phyloP scores from a whole-genome alignment of 306 rosid species.

The Castanea sativa region DNA sequence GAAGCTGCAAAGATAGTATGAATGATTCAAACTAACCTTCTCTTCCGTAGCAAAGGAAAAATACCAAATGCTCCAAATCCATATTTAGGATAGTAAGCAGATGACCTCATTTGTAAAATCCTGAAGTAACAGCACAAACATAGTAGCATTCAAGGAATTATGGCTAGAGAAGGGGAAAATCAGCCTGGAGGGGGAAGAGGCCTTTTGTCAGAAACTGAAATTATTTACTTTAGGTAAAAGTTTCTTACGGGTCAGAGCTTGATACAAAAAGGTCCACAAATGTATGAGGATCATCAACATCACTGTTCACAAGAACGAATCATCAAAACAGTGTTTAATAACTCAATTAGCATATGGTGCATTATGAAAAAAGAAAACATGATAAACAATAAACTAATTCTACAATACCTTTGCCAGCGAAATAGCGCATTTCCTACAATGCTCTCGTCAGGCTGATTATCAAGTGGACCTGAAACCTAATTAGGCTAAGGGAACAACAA shows the following conservation, averaged over 20 bases:
- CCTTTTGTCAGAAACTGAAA: background rate
- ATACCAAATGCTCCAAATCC: slow-evolving; percentile 91
- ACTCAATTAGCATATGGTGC: background rate
- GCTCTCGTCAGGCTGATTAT: slow-evolving; percentile 58
- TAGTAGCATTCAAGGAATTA: background rate
- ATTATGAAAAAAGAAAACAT: slow-evolving; percentile 1
- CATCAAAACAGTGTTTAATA: background rate
- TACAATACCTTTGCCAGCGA: slow-evolving; percentile 90
- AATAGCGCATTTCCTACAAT: slow-evolving; percentile 71
- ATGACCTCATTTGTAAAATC: slow-evolving; percentile 75
- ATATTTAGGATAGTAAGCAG: slow-evolving; percentile 72
- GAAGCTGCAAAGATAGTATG: slow-evolving; percentile 16
- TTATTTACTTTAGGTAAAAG: slow-evolving; percentile 23
- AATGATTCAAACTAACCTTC: slow-evolving; percentile 54
- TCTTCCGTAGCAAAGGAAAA: slow-evolving; percentile 69
- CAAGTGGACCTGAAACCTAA: slow-evolving; percentile 92
- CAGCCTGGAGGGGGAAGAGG: background rate
- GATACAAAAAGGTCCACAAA: slow-evolving; percentile 85
- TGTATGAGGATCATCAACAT: slow-evolving; percentile 82
- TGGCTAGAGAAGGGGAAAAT: slow-evolving; percentile 17
- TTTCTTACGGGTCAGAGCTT: slow-evolving; percentile 72
- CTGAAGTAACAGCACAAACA: slow-evolving; percentile 42
- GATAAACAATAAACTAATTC: background rate
- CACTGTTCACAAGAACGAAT: slow-evolving; percentile 46
- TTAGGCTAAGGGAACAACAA: slow-evolving; percentile 36